Percentiles rank a stretch among this genome's conserved stretches.
phyloP scores from a whole-genome alignment of 2,329 filamentous ascomycete species.

The Hypoxylon sp. region DNA sequence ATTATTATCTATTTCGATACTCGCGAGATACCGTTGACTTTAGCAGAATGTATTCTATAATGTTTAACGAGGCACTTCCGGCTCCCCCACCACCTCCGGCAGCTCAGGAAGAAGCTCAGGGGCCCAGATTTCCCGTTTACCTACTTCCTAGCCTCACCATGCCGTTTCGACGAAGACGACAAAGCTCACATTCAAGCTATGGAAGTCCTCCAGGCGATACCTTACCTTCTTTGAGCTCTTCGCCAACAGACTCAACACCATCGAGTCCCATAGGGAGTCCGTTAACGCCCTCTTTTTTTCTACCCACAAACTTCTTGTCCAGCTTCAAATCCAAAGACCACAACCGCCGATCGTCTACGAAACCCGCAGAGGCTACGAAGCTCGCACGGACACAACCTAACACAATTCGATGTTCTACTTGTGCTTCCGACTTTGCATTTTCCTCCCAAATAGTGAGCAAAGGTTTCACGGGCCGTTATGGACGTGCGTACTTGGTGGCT shows the following conservation, averaged over 20 bases:
- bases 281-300: conserved; percentile 47
- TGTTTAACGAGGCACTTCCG: conserved; percentile 49
- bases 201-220: conserved; percentile 46
- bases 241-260: conserved; percentile 55
- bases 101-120: conserved; percentile 32
- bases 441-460: conserved; percentile 74
- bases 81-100: conserved; percentile 33
- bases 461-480: conserved; percentile 76
- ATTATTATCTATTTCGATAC: not conserved
- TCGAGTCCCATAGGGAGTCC: conserved; percentile 49
- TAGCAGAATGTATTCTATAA: conserved; percentile 50
- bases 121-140: conserved; percentile 65
- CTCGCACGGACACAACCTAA: conserved; percentile 65
- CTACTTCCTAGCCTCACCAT: conserved; percentile 67
- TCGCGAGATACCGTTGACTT: not conserved
- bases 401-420: conserved; percentile 71
- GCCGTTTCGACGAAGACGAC: conserved; percentile 62
- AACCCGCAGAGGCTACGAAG: conserved; percentile 39
- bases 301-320: conserved; percentile 47
- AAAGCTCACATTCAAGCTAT: conserved; percentile 53
- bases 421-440: conserved; percentile 74
- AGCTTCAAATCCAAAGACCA: conserved; percentile 37
- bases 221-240: conserved; percentile 56
- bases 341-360: conserved; percentile 32
- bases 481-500: conserved; percentile 73